These are phyloP conservation scores for Tylopilus felleus DNA, from an alignment of 768 basidiomycete species.

Conservation along the genomic window DNA sequence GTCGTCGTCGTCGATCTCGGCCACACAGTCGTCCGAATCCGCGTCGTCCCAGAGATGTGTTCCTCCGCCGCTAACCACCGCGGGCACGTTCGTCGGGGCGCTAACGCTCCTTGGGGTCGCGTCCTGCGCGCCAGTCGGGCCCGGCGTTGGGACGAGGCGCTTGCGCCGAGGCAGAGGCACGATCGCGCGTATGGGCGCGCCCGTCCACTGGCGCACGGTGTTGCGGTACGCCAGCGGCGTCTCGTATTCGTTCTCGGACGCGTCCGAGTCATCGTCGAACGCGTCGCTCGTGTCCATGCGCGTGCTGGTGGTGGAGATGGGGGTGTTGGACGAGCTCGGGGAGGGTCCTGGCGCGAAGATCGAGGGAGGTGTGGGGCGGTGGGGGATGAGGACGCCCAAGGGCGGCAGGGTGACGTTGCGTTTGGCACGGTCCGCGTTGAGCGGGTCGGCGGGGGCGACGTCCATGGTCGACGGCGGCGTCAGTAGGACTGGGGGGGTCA, in stretches of 20 bases:
- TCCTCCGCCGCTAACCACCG: too few species aligned
- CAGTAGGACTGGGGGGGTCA: slow-evolving; percentile 11
- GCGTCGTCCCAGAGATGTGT: not conserved
- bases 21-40: not conserved
- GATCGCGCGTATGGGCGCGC: slow-evolving; percentile 24
- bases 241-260: not conserved
- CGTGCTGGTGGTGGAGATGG: not conserved
- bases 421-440: not conserved
- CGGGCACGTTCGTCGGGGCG: too few species aligned
- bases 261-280: slow-evolving; percentile 2
- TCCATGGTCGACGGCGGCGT: not conserved
- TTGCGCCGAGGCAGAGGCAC: slow-evolving; percentile 18
- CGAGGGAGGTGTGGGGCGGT: not conserved
- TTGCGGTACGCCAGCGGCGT: too few species aligned
- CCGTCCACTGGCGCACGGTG: slow-evolving; percentile 12
- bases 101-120: not conserved
- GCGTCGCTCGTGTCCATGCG: not conserved
- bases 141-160: not conserved
- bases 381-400: not conserved
- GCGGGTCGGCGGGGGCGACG: not conserved
- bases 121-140: not conserved
- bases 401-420: not conserved
- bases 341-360: not conserved
- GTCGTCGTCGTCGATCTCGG: not conserved
- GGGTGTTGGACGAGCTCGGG: not conserved